Base-by-base conservation (phyloP, 179 eudicot genomes). In the Nepenthes alata region DNA sequence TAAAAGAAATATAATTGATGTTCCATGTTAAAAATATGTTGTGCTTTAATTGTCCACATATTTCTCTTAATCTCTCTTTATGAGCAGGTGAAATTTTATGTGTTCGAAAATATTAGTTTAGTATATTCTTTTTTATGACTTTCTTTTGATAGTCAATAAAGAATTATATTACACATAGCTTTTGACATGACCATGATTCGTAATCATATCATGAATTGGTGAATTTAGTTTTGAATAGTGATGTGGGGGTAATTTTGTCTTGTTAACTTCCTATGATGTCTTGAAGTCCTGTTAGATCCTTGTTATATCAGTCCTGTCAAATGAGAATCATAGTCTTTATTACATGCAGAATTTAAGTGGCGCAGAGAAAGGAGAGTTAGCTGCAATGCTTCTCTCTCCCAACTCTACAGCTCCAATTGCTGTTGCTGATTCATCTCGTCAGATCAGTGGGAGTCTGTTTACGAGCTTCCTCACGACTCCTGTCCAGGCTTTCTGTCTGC, bases 401-500 rank as follows among this genome's bases (percentile, higher is more conserved):
- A 64, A 55, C 49, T 74, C 78, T 66, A 71, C 77, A 48, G 72
- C 81, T 55, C 70, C 84, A 48, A 57, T 74, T 60, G 70, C 76
- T 35, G 53, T 70, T 41, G 62, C 67, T 50, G 90, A 89, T 64
- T 75, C 87, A 67, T 68, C 81, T 69, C 77, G 77, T 58, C 85
- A 74, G 36, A 70, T 72, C 49, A 74, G 71, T 53, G 95, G 97
- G 65, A 88, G 91, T 83, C 76, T 81, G 66, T 91, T 91, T 71
- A 88, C 97, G 65, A 70, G 72, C 58, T 91, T 91, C 72, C 88
- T 91, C 59, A 81, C 91, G 35, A 77, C 87, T 75, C 96, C 97
- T 59, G 64, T 88, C 72, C 96, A 84, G 75, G 90, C 96, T 34
- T 82, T 91, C 59, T 81, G 89, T 66, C 74, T 80, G 47, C 71